phyloP scores from a whole-genome alignment of 371 early-diverging fungal species.

The Mucor lusitanicus region DNA sequence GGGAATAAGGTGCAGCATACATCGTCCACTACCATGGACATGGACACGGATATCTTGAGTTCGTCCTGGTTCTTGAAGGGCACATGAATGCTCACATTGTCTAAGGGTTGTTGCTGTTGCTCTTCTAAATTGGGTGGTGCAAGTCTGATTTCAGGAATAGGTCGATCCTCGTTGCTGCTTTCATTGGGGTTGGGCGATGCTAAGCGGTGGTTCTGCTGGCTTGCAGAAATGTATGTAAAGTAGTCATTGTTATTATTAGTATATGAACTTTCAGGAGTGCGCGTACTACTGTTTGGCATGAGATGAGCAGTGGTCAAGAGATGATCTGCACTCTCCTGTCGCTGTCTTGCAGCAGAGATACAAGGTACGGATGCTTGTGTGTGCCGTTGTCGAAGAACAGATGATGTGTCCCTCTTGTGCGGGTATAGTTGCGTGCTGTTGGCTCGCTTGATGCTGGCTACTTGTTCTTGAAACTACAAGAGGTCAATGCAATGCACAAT shows the following conservation, averaged over 20 bases:
- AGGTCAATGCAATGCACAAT: background rate
- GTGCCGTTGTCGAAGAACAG: conserved; percentile 5
- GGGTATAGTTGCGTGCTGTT: conserved; percentile 27
- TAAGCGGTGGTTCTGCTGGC: conserved; percentile 1
- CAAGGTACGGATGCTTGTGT: conserved; percentile 25
- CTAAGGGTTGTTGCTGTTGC: background rate
- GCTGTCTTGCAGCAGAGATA: conserved; percentile 12
- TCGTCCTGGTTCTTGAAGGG: background rate
- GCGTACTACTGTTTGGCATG: background rate
- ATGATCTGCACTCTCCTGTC: conserved; percentile 20
- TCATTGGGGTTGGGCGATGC: background rate
- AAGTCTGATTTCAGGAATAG: conserved; percentile 39
- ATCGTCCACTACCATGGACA: conserved; percentile 7
- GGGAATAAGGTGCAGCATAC: conserved; percentile 48
- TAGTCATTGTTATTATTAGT: conserved; percentile 26
- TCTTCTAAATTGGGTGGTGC: conserved; percentile 24
- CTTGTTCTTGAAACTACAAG: conserved; percentile 41
- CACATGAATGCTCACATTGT: conserved; percentile 10
- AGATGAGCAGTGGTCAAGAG: conserved; percentile 3
- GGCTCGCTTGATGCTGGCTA: conserved; percentile 32
- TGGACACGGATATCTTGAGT: conserved; percentile 3
- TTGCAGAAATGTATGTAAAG: conserved; percentile 40
- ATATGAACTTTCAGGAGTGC: conserved; percentile 15
- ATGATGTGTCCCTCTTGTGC: conserved; percentile 5
- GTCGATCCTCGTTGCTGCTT: background rate